Evolutionary conservation across 495 filamentous ascomycete species (phyloP).

Genomic region (Bryoglossum gracile): DNA sequence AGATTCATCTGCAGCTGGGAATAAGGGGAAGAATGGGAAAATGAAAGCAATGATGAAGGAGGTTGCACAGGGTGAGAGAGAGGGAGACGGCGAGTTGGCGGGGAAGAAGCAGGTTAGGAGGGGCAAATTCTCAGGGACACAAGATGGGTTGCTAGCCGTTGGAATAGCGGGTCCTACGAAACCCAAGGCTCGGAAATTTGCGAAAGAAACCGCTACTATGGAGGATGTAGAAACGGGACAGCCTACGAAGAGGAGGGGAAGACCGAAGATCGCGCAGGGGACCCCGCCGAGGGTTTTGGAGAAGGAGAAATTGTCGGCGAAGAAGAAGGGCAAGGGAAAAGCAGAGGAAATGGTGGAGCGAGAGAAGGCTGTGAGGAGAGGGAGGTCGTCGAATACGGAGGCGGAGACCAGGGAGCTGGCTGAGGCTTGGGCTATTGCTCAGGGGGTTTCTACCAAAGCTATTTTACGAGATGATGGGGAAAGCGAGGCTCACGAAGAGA

Average conservation of each 20-base stretch:
- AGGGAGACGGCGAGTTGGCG: neutral
- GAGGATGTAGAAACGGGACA: neutral
- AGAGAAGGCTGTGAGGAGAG: slow-evolving; percentile 1
- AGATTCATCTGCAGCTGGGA: slow-evolving; percentile 5
- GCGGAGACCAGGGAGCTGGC: neutral
- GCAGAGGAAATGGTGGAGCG: neutral
- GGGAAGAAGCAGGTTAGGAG: slow-evolving; percentile 1
- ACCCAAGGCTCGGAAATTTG: neutral
- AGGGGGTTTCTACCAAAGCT: neutral
- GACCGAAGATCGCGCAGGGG: neutral
- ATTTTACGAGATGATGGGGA: neutral
- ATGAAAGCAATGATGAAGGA: neutral
- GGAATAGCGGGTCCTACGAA: neutral
- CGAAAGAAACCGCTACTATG: neutral
- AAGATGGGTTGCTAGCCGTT: neutral
- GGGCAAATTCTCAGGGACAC: neutral
- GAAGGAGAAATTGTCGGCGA: neutral
- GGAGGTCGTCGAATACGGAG: slow-evolving; percentile 10
- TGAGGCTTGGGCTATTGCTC: neutral
- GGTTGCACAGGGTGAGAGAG: neutral
- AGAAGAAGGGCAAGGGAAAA: neutral
- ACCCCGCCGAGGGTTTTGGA: neutral
- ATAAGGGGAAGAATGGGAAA: slow-evolving; percentile 4
- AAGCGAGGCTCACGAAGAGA: neutral
- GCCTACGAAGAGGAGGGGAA: neutral